These are phyloP conservation scores for Globisporangium sylvaticum DNA, from an alignment of 352 stramenopile species.

Conservation along the genomic window DNA sequence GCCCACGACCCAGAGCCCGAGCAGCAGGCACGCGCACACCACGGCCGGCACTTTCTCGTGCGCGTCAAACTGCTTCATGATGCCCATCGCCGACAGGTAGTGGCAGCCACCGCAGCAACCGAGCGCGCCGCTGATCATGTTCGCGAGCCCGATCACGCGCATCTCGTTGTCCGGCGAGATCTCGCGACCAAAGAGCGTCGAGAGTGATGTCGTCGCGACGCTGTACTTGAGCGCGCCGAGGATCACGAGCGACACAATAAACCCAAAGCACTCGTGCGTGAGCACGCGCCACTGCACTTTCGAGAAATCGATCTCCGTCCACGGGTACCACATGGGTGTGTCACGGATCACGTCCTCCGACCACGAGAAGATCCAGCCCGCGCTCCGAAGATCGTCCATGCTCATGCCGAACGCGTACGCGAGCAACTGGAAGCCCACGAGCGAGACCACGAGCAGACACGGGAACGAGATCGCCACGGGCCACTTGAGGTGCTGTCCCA, in stretches of 20 bases:
- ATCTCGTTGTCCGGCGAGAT: slow-evolving; percentile 81
- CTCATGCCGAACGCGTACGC: slow-evolving; percentile 23
- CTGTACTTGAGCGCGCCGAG: slow-evolving; percentile 80
- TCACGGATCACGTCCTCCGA: slow-evolving; percentile 47
- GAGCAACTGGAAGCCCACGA: slow-evolving; percentile 60
- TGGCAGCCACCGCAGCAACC: slow-evolving; percentile 75
- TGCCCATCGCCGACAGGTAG: slow-evolving; percentile 80
- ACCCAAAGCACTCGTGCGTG: slow-evolving; percentile 50
- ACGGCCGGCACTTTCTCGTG: slow-evolving; percentile 74
- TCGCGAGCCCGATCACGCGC: slow-evolving; percentile 72
- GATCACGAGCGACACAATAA: slow-evolving; percentile 67
- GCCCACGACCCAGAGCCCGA: slow-evolving; percentile 58
- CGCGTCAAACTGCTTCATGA: slow-evolving; percentile 82
- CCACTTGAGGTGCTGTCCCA: slow-evolving; percentile 57
- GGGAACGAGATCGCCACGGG: slow-evolving; percentile 75
- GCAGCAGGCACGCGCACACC: slow-evolving; percentile 51
- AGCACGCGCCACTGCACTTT: slow-evolving; percentile 62
- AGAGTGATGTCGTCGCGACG: slow-evolving; percentile 73
- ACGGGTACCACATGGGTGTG: slow-evolving; percentile 79
- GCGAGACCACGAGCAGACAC: slow-evolving; percentile 48
- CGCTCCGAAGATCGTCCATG: slow-evolving; percentile 31
- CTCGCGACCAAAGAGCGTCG: slow-evolving; percentile 71
- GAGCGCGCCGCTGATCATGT: slow-evolving; percentile 56
- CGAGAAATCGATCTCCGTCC: slow-evolving; percentile 58
- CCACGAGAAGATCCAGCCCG: slow-evolving; percentile 68